Evolutionary conservation across 345 rosid species (phyloP).

Genomic region (Aurinia saxatilis): DNA sequence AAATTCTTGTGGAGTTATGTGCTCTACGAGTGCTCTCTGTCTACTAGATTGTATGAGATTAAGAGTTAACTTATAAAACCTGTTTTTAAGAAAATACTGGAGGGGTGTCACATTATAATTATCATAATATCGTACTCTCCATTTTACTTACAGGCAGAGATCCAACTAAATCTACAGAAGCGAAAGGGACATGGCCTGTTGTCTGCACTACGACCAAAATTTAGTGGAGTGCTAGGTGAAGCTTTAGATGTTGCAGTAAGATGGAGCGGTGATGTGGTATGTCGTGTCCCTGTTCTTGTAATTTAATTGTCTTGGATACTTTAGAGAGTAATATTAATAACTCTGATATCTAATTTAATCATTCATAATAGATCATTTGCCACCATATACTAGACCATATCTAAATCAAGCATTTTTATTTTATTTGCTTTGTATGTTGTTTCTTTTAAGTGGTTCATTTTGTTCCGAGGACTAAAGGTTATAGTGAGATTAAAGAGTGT

Average conservation of each 20-base stretch:
- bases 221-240: slow-evolving; percentile 96
- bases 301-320: slow-evolving; percentile 1
- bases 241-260: slow-evolving; percentile 88
- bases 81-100: background rate
- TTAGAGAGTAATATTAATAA: background rate
- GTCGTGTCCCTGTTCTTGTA: slow-evolving; percentile 28
- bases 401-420: background rate
- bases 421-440: background rate
- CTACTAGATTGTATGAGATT: background rate
- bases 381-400: background rate
- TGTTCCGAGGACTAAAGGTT: background rate
- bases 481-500: background rate
- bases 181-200: slow-evolving; percentile 90
- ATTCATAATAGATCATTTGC: slow-evolving; percentile 5
- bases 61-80: background rate
- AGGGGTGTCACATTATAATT: background rate
- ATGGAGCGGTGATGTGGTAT: slow-evolving; percentile 99
- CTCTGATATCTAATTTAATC: background rate
- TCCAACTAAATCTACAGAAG: slow-evolving; percentile 93
- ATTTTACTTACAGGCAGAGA: slow-evolving; percentile 67
- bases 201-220: slow-evolving; percentile 86
- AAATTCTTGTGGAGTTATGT: background rate
- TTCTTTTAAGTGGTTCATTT: background rate
- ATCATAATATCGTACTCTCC: slow-evolving; percentile 6
- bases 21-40: background rate